A percentile compares a stretch with the other conserved stretches of the same genome.
Conservation (phyloP, 2,329 filamentous ascomycete species). For the Coniochaeta ligniaria region DNA sequence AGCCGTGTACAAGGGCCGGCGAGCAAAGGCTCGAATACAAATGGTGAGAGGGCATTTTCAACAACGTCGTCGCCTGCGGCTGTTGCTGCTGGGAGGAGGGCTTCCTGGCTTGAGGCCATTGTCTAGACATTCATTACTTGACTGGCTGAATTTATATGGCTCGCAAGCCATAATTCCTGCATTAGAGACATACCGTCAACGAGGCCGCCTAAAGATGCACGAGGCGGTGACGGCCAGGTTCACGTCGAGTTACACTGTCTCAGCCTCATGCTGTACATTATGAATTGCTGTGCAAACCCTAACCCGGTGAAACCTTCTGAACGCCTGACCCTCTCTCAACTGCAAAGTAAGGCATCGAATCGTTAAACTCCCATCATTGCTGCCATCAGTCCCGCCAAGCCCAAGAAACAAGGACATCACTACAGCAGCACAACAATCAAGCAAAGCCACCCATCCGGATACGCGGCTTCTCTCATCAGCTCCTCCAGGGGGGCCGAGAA, state of each 20-base stretch:
- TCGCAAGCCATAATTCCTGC: no score
- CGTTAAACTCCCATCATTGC: background rate
- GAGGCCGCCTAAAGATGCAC: no score
- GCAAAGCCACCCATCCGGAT: slow-evolving; percentile 89
- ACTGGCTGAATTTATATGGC: no score
- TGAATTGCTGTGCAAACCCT: background rate
- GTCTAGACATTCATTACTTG: no score
- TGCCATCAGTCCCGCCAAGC: background rate
- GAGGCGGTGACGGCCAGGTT: no score
- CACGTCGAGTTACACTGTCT: no score
- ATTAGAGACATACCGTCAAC: no score
- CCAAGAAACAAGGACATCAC: background rate
- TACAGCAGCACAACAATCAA: slow-evolving; percentile 68
- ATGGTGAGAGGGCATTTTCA: background rate
- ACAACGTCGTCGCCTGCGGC: background rate
- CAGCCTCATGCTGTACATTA: background rate
- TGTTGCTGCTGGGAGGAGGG: background rate
- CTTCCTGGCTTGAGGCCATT: no score
- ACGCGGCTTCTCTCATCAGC: slow-evolving; percentile 72
- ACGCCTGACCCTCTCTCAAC: background rate
- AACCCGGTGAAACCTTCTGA: background rate
- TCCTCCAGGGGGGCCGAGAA: slow-evolving; percentile 76
- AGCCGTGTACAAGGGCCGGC: background rate
- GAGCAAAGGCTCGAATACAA: background rate
- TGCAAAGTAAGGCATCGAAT: no score